These are phyloP conservation scores for Alloteropsis angusta DNA, from an alignment of 202 grass and related monocot genomes.

Conservation along the genomic window DNA sequence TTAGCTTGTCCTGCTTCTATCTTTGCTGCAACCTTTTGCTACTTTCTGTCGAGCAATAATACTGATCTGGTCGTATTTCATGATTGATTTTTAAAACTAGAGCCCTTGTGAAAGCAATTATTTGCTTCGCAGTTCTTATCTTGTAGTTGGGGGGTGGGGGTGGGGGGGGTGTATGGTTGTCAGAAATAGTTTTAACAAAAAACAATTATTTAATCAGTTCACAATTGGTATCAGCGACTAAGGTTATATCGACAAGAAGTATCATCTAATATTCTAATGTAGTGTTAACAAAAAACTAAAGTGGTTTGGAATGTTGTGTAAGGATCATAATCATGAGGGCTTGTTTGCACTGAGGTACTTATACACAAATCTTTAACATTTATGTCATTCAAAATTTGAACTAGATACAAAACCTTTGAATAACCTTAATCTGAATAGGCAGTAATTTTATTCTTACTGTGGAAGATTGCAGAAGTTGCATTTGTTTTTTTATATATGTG, in stretches of 20 bases:
- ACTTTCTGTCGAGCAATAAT: background rate
- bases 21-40: background rate
- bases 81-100: background rate
- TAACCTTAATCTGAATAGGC: background rate
- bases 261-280: background rate
- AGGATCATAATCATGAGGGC: background rate
- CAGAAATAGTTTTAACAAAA: background rate
- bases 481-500: conserved; percentile 10
- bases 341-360: background rate
- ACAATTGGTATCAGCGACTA: background rate
- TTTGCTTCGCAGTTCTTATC: background rate
- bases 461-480: conserved; percentile 12
- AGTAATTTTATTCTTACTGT: background rate
- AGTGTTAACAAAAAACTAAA: background rate
- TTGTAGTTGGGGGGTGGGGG: background rate
- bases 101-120: background rate
- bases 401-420: background rate
- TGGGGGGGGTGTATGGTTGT: background rate
- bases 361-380: background rate
- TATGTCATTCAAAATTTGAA: background rate
- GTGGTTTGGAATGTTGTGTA: background rate
- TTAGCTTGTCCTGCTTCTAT: background rate
- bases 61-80: background rate
- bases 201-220: background rate
- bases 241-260: background rate